Conservation (phyloP, 768 basidiomycete genomes). For the Hirschioporus abietinus region DNA sequence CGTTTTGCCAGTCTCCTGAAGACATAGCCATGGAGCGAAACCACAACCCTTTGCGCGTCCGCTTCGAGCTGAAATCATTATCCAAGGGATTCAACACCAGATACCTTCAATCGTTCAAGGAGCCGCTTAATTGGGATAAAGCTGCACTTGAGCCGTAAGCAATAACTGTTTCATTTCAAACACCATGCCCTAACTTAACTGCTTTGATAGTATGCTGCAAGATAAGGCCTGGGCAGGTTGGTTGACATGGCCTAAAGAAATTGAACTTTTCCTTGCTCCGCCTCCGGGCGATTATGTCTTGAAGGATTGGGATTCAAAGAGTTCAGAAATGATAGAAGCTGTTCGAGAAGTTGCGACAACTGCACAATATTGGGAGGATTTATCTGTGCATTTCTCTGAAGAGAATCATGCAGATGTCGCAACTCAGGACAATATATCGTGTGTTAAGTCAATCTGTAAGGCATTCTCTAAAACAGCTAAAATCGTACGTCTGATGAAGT, state of each 20-base stretch:
- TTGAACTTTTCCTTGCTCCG: constrained; percentile 44
- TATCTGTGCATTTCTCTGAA: constrained; percentile 67
- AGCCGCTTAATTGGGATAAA: constrained; percentile 36
- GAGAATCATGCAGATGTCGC: constrained; percentile 68
- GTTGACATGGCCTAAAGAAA: constrained; percentile 52
- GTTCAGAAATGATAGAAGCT: constrained; percentile 42
- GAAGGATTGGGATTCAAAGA: constrained; percentile 53
- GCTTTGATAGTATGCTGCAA: constrained; percentile 37
- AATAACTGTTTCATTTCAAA: background rate
- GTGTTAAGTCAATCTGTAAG: constrained; percentile 72
- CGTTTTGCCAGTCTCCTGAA: constrained; percentile 48
- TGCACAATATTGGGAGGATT: constrained; percentile 59
- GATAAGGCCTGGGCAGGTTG: constrained; percentile 63
- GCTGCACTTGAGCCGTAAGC: constrained; percentile 42
- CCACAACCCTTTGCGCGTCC: constrained; percentile 61
- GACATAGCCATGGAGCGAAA: constrained; percentile 59
- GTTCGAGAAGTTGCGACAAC: constrained; percentile 44
- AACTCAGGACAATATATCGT: constrained; percentile 64
- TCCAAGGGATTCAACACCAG: constrained; percentile 47
- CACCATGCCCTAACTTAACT: constrained; percentile 5
- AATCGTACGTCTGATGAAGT: constrained; percentile 8
- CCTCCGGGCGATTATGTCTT: constrained; percentile 45
- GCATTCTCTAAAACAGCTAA: background rate
- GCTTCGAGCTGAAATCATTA: constrained; percentile 40
- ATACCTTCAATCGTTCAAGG: constrained; percentile 51